A percentile compares a stretch with the other conserved stretches of the same genome.
Evolutionary conservation across 306 rosid genomes (phyloP).

Genomic region (Vigna reflexopilosa): DNA sequence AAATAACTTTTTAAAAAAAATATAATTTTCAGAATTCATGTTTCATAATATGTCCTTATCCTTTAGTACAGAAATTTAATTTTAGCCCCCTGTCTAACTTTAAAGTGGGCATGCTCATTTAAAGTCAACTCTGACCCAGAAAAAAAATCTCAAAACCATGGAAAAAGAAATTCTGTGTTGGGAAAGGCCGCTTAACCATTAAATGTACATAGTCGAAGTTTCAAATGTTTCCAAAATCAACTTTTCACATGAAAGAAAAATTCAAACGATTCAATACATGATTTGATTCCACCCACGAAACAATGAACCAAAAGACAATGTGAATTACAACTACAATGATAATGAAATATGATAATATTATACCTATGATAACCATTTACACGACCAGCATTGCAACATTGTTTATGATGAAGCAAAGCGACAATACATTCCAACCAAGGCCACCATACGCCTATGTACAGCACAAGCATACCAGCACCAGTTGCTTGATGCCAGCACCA

Average conservation of each 20-base stretch:
- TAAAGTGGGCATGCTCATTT: background rate
- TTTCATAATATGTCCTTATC: too few relatives aligned
- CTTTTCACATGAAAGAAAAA: background rate
- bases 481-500: too few relatives aligned
- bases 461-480: too few relatives aligned
- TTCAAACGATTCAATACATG: background rate
- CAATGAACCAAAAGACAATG: background rate
- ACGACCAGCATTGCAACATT: slow-evolving; percentile 81
- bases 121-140: background rate
- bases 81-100: background rate
- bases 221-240: background rate
- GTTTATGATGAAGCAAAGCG: slow-evolving; percentile 52
- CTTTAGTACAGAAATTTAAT: background rate
- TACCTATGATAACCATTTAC: slow-evolving; percentile 46
- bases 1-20: too few relatives aligned
- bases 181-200: too few relatives aligned
- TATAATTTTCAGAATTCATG: too few relatives aligned
- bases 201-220: background rate
- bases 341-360: background rate
- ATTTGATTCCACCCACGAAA: background rate
- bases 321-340: background rate
- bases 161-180: too few relatives aligned
- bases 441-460: slow-evolving; percentile 42
- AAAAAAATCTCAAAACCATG: background rate
- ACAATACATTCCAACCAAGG: slow-evolving; percentile 58